Base-by-base conservation (phyloP, 2,329 filamentous ascomycete species). In the Alternaria ethzedia region DNA sequence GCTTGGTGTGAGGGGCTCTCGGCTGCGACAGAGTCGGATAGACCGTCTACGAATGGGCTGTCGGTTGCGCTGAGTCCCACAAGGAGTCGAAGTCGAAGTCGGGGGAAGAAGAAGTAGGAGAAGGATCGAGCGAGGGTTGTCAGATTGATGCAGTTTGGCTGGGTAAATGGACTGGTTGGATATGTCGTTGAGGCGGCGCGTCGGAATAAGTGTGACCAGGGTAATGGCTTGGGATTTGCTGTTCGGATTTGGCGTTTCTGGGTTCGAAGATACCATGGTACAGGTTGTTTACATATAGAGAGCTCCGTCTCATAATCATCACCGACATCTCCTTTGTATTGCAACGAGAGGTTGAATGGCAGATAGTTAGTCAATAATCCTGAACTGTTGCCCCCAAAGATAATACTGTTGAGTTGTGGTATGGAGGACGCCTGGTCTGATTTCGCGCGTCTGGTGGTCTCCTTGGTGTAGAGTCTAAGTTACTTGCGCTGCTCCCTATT, bases 1-100 rank as follows among this genome's bases (percentile, higher is more conserved):
- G 73, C 76, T 25, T 73, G 64, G 70, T 67, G 69, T 32, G 60
- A 59, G 10, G 43, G 36, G 25, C 21, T 25, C 1, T 17, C 13
- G 30, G 43, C 43, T 2, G 4, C 1, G 30, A 25, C 6, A 43
- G 7, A 51, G 7, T 15, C 21, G n/a, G 47, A 41, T 1, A n/a
- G 30, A 17, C 56, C 56, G 10, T 9, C 9, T 4, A 58, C 32
- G 15, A 58, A 21, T 11, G 47, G 46, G 30, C 12, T 44, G 11
- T 11, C 21, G 10, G 23, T n/a, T n/a, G 17, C 41, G 8, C 15
- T 43, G 44, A 49, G 28, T 23, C 17, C 26, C n/a, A 49, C 28
- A 11, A 13, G 45, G 15, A 49, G 44, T 43, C 11, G 28, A 9
- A 36, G 54, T 17, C 15, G 32, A 5, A 36, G 32, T 36, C 6